Base-by-base conservation (phyloP, 805 yeast species). In the Zygosaccharomyces bisporus region DNA sequence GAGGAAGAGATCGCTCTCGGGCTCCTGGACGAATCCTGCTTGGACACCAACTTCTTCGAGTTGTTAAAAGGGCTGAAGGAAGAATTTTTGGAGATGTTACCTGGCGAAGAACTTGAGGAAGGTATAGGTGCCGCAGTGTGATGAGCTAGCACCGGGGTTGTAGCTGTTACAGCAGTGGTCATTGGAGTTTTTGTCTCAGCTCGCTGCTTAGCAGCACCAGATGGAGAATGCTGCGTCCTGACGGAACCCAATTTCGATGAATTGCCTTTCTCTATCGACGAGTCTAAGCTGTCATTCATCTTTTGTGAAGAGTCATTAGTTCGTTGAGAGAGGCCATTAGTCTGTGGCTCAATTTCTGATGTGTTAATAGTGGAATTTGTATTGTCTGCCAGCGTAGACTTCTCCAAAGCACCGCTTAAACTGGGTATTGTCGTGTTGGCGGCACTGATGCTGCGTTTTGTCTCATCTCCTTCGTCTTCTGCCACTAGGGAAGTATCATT, bases 351-450 rank as follows among this genome's bases (percentile, higher is more conserved):
- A 4, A 44, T 25, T 12, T 42, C 52, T 0, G 60, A 55, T n/a
- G 50, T 55, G 25, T 55, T 43, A 24, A 57, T 55, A 3, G 63
- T 58, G 4, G 60, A 57, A 33, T 52, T 56, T 1, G 63, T 54
- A 32, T 56, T 54, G 35, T 56, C 61, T 2, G 56, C 58, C 9
- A 50, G 36, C 2, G 48, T 46, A 10, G 54, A 50, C 13, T 49
- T 45, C 18, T 54, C 56, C 17, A 41, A 47, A 13, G 41, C 29
- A 30, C 44, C 52, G 7, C 17, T 21, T 13, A 19, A 30, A 6
- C 31, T 30, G n/a, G 45, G 38, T n/a, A 44, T 37, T 10, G 44
- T 34, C 10, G 34, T 48, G 21, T 35, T 41, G 24, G 45, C 44
- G 13, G 44, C 27, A 45, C 56, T 16, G 44, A 44, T 16, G 47